Percentiles rank a stretch among this genome's conserved stretches.
Conservation (phyloP, 805 yeast genomes). For the Metschnikowia shivogae region DNA sequence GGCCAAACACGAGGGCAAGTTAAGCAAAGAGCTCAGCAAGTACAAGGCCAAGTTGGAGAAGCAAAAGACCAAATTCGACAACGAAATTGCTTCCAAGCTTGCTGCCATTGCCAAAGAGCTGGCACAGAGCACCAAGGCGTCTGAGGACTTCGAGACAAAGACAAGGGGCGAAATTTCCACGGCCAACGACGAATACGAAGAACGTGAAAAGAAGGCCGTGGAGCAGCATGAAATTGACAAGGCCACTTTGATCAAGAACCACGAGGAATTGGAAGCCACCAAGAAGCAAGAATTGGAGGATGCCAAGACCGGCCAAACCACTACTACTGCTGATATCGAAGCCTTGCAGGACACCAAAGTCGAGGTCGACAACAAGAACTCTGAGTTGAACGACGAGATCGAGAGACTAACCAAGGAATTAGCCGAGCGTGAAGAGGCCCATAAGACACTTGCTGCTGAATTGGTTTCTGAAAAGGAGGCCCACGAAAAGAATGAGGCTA, state of each 20-base stretch:
- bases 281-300: constrained; percentile 42
- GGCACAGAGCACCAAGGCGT: constrained; percentile 27
- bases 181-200: constrained; percentile 41
- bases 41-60: constrained; percentile 35
- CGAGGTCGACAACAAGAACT: constrained; percentile 35
- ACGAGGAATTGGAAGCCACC: constrained; percentile 43
- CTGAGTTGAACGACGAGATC: constrained; percentile 33
- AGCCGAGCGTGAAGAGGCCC: constrained; percentile 33
- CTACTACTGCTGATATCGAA: constrained; percentile 44
- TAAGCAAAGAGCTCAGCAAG: constrained; percentile 34
- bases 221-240: constrained; percentile 44
- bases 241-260: constrained; percentile 39
- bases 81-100: constrained; percentile 36
- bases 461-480: constrained; percentile 28
- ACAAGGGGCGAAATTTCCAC: constrained; percentile 42
- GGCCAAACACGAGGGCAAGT: constrained; percentile 32
- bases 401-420: constrained; percentile 43
- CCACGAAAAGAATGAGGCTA: constrained; percentile 24
- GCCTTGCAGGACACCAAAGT: constrained; percentile 40
- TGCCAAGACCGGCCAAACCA: constrained; percentile 38
- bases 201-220: constrained; percentile 45
- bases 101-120: constrained; percentile 20
- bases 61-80: constrained; percentile 35
- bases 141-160: constrained; percentile 35
- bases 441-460: constrained; percentile 31